Percentiles rank a stretch among this genome's conserved stretches.
These are phyloP conservation scores for Paramyrothecium sp. DNA, from an alignment of 2,329 filamentous ascomycete genomes.

Conservation along the genomic window DNA sequence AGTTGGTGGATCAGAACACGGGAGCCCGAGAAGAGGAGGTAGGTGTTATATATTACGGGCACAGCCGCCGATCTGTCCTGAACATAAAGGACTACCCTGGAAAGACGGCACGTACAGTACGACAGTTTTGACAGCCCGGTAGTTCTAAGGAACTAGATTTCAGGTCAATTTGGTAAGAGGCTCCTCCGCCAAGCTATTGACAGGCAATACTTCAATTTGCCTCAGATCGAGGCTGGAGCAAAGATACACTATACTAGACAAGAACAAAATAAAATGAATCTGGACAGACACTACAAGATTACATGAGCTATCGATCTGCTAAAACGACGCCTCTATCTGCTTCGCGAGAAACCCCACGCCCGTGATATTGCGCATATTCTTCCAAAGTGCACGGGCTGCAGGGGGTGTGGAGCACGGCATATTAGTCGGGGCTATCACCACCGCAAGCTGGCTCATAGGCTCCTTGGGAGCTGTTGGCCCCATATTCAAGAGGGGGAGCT, in stretches of 20 bases:
- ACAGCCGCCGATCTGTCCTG: not conserved
- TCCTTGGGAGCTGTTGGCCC: not conserved
- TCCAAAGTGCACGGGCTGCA: constrained; percentile 1
- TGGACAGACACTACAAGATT: no score
- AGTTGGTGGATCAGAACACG: not conserved
- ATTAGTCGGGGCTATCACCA: not conserved
- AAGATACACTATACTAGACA: no score
- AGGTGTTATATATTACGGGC: not conserved
- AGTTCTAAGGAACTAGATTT: no score
- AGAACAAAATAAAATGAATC: no score
- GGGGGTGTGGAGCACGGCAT: not conserved
- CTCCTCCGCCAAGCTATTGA: no score
- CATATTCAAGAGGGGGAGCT: not conserved
- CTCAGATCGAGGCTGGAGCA: no score
- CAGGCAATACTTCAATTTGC: no score
- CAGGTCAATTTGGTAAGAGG: no score
- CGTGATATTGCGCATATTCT: not conserved
- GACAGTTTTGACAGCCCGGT: no score
- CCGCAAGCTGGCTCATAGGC: not conserved
- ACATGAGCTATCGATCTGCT: no score
- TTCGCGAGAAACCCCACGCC: constrained; percentile 3
- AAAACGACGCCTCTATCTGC: not conserved
- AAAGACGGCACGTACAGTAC: not conserved
- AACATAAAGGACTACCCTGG: not conserved
- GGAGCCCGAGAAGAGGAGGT: not conserved